Evolutionary conservation across 2,329 filamentous ascomycete genomes (phyloP), one percentile per base, ranked within the genome.

Genomic region (Ophiostoma himal-ulmi): DNA sequence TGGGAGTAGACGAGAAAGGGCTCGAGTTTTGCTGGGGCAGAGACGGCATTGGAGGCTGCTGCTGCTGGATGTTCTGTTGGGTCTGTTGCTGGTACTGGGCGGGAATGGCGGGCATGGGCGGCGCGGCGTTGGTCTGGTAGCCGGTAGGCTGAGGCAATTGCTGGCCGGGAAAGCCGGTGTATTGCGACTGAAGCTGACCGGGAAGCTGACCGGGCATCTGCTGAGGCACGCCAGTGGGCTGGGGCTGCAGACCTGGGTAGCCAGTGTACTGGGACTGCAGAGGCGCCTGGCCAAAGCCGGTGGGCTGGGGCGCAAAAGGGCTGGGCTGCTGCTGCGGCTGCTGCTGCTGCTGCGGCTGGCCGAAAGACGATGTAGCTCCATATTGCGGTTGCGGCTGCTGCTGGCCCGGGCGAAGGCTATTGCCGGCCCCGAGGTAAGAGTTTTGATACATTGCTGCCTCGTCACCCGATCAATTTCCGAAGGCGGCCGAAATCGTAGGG

Each of bases 371-470:
- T 73, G 84, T 81, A 77, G 81, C 79, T 75, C 83, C 84, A 82
- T 83, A 86, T 75, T 48, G 71, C 60, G 57, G 69, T 36, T 87
- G 37, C 39, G 26, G 65, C 65, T 86, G 88, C 77, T 86, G 88
- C 74, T 84, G 84, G 74, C 87, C 86, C 69, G 91, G 91, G 72
- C 20, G 62, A 39, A 90, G 87, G 83, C 85, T 90, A 78, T 89
- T 92, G 82, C 71, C 69, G 48, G 89, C 91, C 80, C 93, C 93
- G 77, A 96, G 82, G 80, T 90, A 97, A 74, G 91, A 89, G 83
- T 91, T 96, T 75, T 92, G 91, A 79, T 92, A 98, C 94, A 97
- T 97, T 81, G 77, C 73, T 74, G 65, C 30, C 60, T 22, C 44
- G 36, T 69, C 57, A 52, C 26, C 17, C 22, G n/a, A 39, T 68